Conservation (phyloP, 441 rosid genomes). For the Gossypium schwendimanii region DNA sequence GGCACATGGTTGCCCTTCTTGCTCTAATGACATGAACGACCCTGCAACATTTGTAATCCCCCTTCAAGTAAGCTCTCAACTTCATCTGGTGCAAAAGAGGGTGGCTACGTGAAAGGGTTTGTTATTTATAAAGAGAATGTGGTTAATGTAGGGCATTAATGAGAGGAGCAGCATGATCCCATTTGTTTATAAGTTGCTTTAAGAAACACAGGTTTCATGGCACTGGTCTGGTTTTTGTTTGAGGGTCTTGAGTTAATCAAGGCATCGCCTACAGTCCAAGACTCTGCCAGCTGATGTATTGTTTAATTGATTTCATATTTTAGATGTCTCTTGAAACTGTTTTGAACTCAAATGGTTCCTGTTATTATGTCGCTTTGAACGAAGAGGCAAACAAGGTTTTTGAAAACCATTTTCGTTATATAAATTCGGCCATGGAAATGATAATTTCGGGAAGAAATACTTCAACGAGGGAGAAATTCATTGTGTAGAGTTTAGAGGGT, state of each 20-base stretch:
- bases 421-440: not conserved
- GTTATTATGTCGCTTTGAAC: not conserved
- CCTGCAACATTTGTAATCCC: not conserved
- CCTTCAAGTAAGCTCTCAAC: not conserved
- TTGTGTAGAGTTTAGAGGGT: not conserved
- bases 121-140: conserved; percentile 12
- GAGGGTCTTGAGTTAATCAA: not conserved
- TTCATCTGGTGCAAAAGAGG: not conserved
- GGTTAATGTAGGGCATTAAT: not conserved
- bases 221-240: not conserved
- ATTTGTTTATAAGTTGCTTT: not conserved
- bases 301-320: not conserved
- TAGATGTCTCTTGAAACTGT: not conserved
- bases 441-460: not conserved
- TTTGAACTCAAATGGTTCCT: not conserved
- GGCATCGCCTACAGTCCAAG: conserved; percentile 13
- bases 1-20: not conserved
- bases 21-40: not conserved
- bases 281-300: conserved; percentile 1
- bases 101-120: conserved; percentile 18
- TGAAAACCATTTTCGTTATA: no score
- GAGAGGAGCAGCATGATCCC: not conserved
- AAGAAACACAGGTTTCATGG: not conserved
- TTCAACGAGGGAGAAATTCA: not conserved
- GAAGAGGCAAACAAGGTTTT: not conserved